These are phyloP conservation scores for Penicillium sp. DNA, from an alignment of 2,329 filamentous ascomycete genomes.

Conservation along the genomic window DNA sequence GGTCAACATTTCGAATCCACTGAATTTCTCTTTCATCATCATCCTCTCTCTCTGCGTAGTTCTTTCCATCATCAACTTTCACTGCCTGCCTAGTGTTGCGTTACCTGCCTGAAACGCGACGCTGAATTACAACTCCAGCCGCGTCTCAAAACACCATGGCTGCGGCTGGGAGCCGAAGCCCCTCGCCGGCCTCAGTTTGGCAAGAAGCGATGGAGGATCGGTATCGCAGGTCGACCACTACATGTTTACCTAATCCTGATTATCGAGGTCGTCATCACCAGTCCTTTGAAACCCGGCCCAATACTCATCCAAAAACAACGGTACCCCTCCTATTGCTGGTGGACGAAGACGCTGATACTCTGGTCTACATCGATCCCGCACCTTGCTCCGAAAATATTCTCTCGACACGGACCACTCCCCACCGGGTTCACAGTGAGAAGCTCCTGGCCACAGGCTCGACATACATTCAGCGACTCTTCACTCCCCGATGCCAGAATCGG, in stretches of 20 bases:
- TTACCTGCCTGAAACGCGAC: neutral
- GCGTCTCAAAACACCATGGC: neutral
- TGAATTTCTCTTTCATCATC: neutral
- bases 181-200: neutral
- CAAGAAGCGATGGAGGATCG: neutral
- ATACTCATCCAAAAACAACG: neutral
- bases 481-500: constrained; percentile 30
- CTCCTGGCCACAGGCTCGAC: constrained; percentile 34
- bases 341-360: constrained; percentile 36
- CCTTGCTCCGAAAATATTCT: constrained; percentile 21
- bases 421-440: constrained; percentile 37
- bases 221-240: no score
- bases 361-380: constrained; percentile 40
- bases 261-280: neutral
- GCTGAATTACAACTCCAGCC: neutral
- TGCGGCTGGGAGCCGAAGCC: neutral
- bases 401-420: constrained; percentile 27
- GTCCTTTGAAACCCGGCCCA: neutral
- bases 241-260: neutral
- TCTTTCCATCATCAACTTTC: neutral
- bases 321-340: constrained; percentile 23
- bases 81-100: neutral
- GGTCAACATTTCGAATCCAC: no score
- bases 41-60: neutral
- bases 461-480: constrained; percentile 35